Conservation (phyloP, 1,284 basidiomycete genomes). For the Mixia osmundae region DNA sequence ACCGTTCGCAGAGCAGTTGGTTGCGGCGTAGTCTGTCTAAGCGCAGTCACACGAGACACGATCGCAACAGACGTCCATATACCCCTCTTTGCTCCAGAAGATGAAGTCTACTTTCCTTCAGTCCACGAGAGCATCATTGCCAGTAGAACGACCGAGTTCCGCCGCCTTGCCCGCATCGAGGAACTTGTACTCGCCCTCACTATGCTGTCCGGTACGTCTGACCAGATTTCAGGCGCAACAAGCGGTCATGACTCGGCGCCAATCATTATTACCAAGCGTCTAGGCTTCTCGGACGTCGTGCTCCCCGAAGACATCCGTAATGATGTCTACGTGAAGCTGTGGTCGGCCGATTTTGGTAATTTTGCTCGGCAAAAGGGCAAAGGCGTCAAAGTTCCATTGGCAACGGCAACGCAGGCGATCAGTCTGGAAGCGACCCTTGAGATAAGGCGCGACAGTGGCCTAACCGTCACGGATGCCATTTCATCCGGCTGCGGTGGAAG, state of each 20-base stretch:
- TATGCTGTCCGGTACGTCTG: constrained; percentile 57
- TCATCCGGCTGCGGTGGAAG: constrained; percentile 66
- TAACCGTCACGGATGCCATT: constrained; percentile 46
- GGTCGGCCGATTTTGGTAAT: constrained; percentile 50
- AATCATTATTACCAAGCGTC: constrained; percentile 52
- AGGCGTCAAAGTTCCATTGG: neutral
- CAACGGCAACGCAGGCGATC: constrained; percentile 7
- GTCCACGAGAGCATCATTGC: constrained; percentile 83
- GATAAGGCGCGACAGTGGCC: constrained; percentile 52
- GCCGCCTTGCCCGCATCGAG: constrained; percentile 37
- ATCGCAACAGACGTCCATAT: constrained; percentile 51
- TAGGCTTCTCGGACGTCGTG: constrained; percentile 92
- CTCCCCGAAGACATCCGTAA: constrained; percentile 81
- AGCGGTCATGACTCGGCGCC: constrained; percentile 47
- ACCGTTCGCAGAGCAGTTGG: constrained; percentile 67
- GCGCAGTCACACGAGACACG: constrained; percentile 23
- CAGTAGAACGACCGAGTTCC: neutral
- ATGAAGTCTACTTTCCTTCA: constrained; percentile 70
- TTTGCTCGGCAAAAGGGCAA: neutral
- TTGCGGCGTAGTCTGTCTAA: constrained; percentile 58
- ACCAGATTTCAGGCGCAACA: constrained; percentile 50
- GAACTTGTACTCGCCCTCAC: constrained; percentile 71
- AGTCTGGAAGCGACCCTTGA: constrained; percentile 82
- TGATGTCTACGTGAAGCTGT: constrained; percentile 76
- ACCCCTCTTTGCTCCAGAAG: constrained; percentile 60